These are phyloP conservation scores for Fusarium brevicatenulatum DNA, from an alignment of 2,329 filamentous ascomycete species.

Conservation along the genomic window DNA sequence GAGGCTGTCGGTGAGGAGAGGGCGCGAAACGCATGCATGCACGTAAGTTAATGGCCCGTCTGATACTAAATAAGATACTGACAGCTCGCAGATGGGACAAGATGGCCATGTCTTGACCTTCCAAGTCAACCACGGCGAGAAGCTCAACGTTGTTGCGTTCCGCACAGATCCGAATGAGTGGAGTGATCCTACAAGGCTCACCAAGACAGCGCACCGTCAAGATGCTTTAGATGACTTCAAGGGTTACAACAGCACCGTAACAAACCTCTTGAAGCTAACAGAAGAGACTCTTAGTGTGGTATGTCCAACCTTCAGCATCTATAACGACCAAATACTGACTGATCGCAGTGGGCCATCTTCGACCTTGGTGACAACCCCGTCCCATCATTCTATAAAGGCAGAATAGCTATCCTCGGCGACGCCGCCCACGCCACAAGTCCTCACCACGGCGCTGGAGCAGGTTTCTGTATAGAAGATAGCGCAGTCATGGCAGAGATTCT, in stretches of 20 bases:
- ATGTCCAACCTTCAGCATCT: background rate
- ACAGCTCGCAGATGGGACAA: conserved; percentile 51
- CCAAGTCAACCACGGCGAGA: conserved; percentile 64
- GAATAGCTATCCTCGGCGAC: conserved; percentile 65
- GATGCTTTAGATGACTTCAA: conserved; percentile 51
- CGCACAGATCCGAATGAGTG: conserved; percentile 48
- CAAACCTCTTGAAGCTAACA: conserved; percentile 45
- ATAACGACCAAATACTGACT: background rate
- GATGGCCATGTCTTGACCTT: conserved; percentile 68
- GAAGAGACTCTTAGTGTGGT: conserved; percentile 41
- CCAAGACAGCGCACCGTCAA: conserved; percentile 42
- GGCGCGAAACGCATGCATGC: conserved; percentile 45
- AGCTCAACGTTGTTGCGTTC: conserved; percentile 65
- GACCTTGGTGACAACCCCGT: conserved; percentile 57
- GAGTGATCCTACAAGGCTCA: conserved; percentile 34
- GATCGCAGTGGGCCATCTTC: conserved; percentile 56
- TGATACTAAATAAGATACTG: background rate
- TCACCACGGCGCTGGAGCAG: conserved; percentile 67
- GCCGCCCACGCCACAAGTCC: conserved; percentile 72
- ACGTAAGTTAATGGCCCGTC: conserved; percentile 18
- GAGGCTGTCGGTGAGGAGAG: conserved; percentile 56
- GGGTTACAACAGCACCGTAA: conserved; percentile 47
- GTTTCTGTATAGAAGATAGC: conserved; percentile 66
- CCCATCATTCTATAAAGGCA: conserved; percentile 53
- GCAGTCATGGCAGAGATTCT: conserved; percentile 57